phyloP scores from a whole-genome alignment of 257 asterid genomes.

The Euphrasia confusa region DNA sequence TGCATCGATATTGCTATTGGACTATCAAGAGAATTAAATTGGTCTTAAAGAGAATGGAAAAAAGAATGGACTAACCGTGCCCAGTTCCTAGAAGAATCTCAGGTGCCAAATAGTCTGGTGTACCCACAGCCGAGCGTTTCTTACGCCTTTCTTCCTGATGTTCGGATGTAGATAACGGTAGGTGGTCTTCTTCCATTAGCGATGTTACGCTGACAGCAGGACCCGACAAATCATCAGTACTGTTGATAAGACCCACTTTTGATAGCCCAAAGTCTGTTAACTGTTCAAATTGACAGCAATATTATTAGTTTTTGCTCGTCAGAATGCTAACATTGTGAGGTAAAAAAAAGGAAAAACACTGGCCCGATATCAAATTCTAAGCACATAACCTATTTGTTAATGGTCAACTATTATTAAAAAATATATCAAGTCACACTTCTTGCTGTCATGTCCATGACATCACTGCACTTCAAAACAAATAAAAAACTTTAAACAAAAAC shows the following conservation, averaged over 20 bases:
- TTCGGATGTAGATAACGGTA: constrained; percentile 60
- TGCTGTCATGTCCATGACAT: constrained; percentile 14
- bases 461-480: constrained; percentile 13
- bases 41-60: constrained; percentile 1
- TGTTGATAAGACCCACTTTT: constrained; percentile 95
- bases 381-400: constrained; percentile 13
- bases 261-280: constrained; percentile 99
- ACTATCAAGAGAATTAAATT: constrained; percentile 5
- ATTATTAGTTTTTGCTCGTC: constrained; percentile 16
- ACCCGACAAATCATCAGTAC: constrained; percentile 96
- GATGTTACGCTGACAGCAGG: constrained; percentile 93
- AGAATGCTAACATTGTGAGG: constrained; percentile 21
- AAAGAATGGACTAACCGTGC: constrained; percentile 59
- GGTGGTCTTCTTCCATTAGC: constrained; percentile 90
- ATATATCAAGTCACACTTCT: not conserved
- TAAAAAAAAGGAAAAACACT: constrained; percentile 13
- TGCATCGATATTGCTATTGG: constrained; percentile 4
- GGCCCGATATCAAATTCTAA: constrained; percentile 17
- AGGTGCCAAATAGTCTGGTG: constrained; percentile 99
- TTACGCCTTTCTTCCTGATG: constrained; percentile 82
- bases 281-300: constrained; percentile 43
- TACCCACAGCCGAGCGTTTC: constrained; percentile 97
- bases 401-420: constrained; percentile 10
- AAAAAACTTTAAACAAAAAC: not conserved
- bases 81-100: constrained; percentile 99